Percentiles rank a stretch among this genome's conserved stretches.
Evolutionary conservation across 305 asterid genomes (phyloP).

Genomic region (Plantago lanceolata): DNA sequence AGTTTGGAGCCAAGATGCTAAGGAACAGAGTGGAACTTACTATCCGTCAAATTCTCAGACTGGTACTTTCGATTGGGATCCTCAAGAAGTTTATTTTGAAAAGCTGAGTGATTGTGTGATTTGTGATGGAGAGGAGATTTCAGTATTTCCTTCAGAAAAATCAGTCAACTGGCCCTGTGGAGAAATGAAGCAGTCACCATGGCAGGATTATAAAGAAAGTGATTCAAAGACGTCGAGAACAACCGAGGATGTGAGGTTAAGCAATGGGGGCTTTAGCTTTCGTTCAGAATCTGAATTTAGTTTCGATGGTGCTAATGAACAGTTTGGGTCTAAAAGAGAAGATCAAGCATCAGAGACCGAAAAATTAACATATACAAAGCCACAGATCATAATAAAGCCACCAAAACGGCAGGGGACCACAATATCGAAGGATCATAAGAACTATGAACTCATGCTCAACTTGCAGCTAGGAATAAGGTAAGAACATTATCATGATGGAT

Average conservation of each 20-base stretch:
- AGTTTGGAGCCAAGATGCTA: slow-evolving; percentile 64
- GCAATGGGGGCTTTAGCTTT: slow-evolving; percentile 32
- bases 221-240: slow-evolving; percentile 27
- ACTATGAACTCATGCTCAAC: slow-evolving; percentile 89
- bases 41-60: slow-evolving; percentile 51
- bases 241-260: slow-evolving; percentile 38
- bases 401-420: slow-evolving; percentile 54
- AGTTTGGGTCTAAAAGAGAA: slow-evolving; percentile 35
- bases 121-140: slow-evolving; percentile 46
- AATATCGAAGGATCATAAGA: slow-evolving; percentile 72
- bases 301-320: slow-evolving; percentile 35
- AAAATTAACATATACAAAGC: slow-evolving; percentile 31
- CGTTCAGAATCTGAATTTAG: slow-evolving; percentile 52
- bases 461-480: slow-evolving; percentile 96
- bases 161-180: slow-evolving; percentile 51
- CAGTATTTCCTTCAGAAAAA: slow-evolving; percentile 66
- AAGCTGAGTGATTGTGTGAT: slow-evolving; percentile 42
- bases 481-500: neutral
- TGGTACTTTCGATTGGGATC: slow-evolving; percentile 65
- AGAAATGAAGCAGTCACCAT: slow-evolving; percentile 35
- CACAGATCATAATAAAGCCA: slow-evolving; percentile 47
- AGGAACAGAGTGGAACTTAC: slow-evolving; percentile 72
- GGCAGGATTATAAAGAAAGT: slow-evolving; percentile 29
- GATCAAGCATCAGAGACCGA: slow-evolving; percentile 34
- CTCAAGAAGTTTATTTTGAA: slow-evolving; percentile 47